Evolutionary conservation across 2,329 filamentous ascomycete genomes (phyloP).

Genomic region (Botryotinia globosa): DNA sequence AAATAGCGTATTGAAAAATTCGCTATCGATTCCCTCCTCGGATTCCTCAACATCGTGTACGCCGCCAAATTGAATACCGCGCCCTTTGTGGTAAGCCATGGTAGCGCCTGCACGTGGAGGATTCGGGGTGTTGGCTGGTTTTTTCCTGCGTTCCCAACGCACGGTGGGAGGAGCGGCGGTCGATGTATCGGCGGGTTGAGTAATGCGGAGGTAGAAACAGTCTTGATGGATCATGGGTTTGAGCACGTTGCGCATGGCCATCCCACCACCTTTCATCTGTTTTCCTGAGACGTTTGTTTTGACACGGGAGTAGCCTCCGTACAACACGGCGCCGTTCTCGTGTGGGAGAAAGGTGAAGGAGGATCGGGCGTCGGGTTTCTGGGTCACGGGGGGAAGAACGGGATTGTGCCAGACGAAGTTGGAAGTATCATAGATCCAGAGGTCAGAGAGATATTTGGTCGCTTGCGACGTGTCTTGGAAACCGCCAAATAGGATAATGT

Average conservation of each 20-base stretch:
- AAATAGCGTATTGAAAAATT: constrained; percentile 91
- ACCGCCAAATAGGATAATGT: constrained; percentile 91
- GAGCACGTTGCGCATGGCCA: constrained; percentile 67
- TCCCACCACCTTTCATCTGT: constrained; percentile 56
- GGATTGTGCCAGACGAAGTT: constrained; percentile 84
- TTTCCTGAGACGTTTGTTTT: constrained; percentile 68
- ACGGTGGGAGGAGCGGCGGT: constrained; percentile 66
- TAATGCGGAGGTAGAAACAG: constrained; percentile 86
- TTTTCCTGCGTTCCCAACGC: constrained; percentile 91
- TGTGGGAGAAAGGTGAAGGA: constrained; percentile 91
- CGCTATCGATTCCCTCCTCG: constrained; percentile 93
- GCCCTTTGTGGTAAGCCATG: constrained; percentile 90
- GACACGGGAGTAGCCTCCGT: constrained; percentile 89
- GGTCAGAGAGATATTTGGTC: constrained; percentile 87
- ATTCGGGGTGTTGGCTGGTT: constrained; percentile 82
- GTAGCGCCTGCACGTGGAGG: constrained; percentile 84
- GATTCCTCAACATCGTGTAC: constrained; percentile 90
- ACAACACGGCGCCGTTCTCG: constrained; percentile 84
- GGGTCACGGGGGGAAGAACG: constrained; percentile 68
- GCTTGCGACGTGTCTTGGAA: constrained; percentile 96
- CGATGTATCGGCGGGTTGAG: constrained; percentile 67
- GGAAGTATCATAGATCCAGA: constrained; percentile 93
- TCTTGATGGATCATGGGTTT: constrained; percentile 92
- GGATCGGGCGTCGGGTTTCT: constrained; percentile 86
- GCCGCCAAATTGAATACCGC: constrained; percentile 89